These are phyloP conservation scores for Epichloe elymi DNA, from an alignment of 2,329 filamentous ascomycete genomes.

Conservation along the genomic window DNA sequence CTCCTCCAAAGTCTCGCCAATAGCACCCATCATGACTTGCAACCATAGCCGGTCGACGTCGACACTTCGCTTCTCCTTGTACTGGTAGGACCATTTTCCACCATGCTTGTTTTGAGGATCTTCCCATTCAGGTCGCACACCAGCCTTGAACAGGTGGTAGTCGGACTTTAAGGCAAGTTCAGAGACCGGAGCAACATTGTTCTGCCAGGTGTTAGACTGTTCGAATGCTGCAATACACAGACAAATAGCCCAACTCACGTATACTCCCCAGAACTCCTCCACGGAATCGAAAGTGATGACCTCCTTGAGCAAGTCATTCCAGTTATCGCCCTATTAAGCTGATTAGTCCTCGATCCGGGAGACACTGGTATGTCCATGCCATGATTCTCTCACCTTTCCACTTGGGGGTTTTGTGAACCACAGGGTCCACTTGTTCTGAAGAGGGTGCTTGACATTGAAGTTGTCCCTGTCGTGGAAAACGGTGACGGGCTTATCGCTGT, in stretches of 20 bases:
- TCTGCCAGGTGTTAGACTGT: slow-evolving; percentile 39
- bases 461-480: slow-evolving; percentile 98
- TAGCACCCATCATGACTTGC: slow-evolving; percentile 89
- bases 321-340: slow-evolving; percentile 73
- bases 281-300: slow-evolving; percentile 98
- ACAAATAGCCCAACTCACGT: slow-evolving; percentile 49
- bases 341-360: slow-evolving; percentile 1
- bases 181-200: slow-evolving; percentile 91
- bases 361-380: background rate
- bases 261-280: slow-evolving; percentile 99
- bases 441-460: slow-evolving; percentile 98
- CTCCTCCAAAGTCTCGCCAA: slow-evolving; percentile 93
- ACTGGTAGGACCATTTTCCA: slow-evolving; percentile 96
- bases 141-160: slow-evolving; percentile 98
- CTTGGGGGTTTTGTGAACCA: slow-evolving; percentile 99
- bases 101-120: slow-evolving; percentile 98
- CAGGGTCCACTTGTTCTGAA: slow-evolving; percentile 95
- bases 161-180: slow-evolving; percentile 95
- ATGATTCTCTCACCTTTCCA: slow-evolving; percentile 55
- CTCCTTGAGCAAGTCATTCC: slow-evolving; percentile 95
- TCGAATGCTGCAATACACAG: background rate
- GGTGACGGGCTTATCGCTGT: slow-evolving; percentile 57
- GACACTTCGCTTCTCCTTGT: slow-evolving; percentile 87
- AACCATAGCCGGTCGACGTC: slow-evolving; percentile 95
- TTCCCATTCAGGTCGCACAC: slow-evolving; percentile 96